Conservation (phyloP, 139 green algal genomes). For the Penium margaritaceum region DNA sequence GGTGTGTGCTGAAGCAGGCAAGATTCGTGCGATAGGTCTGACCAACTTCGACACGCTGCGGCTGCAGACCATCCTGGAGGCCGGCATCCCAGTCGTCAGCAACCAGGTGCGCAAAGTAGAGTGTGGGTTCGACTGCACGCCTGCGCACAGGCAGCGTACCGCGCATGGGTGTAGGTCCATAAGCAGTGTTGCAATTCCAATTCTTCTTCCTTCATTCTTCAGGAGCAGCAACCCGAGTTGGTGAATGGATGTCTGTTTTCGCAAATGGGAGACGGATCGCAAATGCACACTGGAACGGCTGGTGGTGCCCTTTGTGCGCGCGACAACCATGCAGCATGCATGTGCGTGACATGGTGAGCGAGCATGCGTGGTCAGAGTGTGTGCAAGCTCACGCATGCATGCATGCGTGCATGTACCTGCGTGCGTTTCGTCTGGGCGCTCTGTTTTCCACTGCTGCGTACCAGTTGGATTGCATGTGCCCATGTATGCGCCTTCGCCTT, state of each 20-base stretch:
- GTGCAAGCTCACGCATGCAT: not conserved
- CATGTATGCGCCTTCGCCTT: not conserved
- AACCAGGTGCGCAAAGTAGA: conserved; percentile 29
- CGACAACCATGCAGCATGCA: not conserved
- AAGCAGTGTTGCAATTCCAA: no score
- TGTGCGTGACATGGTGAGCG: not conserved
- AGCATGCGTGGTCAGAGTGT: not conserved
- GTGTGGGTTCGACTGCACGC: not conserved
- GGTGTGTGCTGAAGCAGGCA: conserved; percentile 4
- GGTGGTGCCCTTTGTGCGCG: not conserved
- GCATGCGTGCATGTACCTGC: not conserved
- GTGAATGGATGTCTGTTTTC: no score
- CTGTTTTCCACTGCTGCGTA: not conserved
- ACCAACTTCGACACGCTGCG: conserved; percentile 43
- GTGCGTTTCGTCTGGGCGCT: no score
- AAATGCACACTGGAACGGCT: no score
- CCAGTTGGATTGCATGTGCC: not conserved
- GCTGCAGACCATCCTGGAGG: conserved; percentile 39
- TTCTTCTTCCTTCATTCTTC: no score
- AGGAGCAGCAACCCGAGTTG: not conserved
- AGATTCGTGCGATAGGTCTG: conserved; percentile 21
- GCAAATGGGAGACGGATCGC: no score
- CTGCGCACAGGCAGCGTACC: not conserved
- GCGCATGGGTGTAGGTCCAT: not conserved
- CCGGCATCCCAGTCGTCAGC: conserved; percentile 33